Percentiles rank a stretch among this genome's conserved stretches.
Conservation (phyloP, 2,329 filamentous ascomycete genomes). For the Trichoderma aggressivum region DNA sequence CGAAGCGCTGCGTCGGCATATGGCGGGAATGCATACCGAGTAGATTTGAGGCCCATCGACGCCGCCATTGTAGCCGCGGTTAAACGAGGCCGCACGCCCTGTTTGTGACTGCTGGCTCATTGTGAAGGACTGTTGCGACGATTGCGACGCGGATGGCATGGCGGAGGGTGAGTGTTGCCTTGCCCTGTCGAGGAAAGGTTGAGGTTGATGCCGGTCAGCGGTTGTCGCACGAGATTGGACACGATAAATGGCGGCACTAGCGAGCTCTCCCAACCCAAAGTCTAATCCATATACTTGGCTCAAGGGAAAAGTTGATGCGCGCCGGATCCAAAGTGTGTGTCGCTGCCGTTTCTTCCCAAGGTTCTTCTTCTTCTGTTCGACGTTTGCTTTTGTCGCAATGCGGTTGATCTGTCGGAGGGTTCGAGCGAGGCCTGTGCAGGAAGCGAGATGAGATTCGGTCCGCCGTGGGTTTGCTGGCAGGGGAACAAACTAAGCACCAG, state of each 20-base stretch:
- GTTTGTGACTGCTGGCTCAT: conserved; percentile 55
- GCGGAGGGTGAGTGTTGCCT: neutral
- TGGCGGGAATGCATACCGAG: conserved; percentile 45
- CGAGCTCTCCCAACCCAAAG: neutral
- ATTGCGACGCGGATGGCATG: conserved; percentile 47
- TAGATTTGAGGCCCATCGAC: conserved; percentile 57
- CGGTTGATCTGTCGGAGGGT: neutral
- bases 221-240: conserved; percentile 13
- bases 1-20: neutral
- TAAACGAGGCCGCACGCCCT: conserved; percentile 38
- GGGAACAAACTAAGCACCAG: neutral
- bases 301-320: neutral
- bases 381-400: neutral
- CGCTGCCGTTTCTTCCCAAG: neutral
- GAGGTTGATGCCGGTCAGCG: conserved; percentile 1
- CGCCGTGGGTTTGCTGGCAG: conserved; percentile 13
- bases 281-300: conserved; percentile 4
- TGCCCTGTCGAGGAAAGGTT: neutral
- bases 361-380: neutral
- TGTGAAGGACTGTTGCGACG: conserved; percentile 54
- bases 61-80: conserved; percentile 33
- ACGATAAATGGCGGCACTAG: conserved; percentile 13
- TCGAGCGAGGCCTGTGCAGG: neutral
- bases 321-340: neutral
- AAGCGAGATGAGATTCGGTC: conserved; percentile 14